A percentile compares a stretch with the other conserved stretches of the same genome.
phyloP scores from a whole-genome alignment of 192 early-diverging fungal genomes.

The Coemansia sp. region DNA sequence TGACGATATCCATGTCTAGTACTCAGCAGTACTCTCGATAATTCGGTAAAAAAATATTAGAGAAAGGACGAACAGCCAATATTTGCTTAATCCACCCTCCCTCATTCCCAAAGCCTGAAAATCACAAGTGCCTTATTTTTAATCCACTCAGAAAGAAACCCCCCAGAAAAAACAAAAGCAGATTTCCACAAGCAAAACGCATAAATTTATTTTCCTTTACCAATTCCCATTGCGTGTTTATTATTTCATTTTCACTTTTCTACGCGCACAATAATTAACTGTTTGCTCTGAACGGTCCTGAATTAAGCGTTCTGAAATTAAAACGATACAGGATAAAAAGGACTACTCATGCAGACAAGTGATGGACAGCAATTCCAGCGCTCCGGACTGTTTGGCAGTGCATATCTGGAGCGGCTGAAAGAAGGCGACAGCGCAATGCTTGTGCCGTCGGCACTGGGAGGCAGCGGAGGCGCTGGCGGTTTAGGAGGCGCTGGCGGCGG shows the following conservation, averaged over 20 bases:
- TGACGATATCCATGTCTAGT: too few species aligned
- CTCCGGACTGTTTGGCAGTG: conserved; percentile 36
- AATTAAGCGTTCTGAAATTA: too few species aligned
- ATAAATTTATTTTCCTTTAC: neutral
- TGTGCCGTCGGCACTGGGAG: conserved; percentile 38
- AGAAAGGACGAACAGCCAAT: too few species aligned
- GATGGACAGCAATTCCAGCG: conserved; percentile 33
- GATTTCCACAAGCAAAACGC: too few species aligned
- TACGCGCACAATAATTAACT: neutral
- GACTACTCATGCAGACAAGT: conserved; percentile 17
- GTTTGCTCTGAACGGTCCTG: too few species aligned
- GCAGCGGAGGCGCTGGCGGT: conserved; percentile 10
- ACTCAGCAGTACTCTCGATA: too few species aligned
- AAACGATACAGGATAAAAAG: neutral
- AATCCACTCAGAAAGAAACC: too few species aligned
- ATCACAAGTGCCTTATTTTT: too few species aligned
- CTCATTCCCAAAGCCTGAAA: too few species aligned
- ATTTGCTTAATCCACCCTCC: too few species aligned
- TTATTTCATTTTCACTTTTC: neutral
- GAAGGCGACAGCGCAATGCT: conserved; percentile 54
- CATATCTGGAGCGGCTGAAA: conserved; percentile 51
- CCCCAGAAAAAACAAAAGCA: too few species aligned
- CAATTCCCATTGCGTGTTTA: neutral
- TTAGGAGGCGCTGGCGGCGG: conserved; percentile 13
- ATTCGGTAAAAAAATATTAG: too few species aligned